Conservation (phyloP, 768 basidiomycete species). For the Nidula microcarpa region DNA sequence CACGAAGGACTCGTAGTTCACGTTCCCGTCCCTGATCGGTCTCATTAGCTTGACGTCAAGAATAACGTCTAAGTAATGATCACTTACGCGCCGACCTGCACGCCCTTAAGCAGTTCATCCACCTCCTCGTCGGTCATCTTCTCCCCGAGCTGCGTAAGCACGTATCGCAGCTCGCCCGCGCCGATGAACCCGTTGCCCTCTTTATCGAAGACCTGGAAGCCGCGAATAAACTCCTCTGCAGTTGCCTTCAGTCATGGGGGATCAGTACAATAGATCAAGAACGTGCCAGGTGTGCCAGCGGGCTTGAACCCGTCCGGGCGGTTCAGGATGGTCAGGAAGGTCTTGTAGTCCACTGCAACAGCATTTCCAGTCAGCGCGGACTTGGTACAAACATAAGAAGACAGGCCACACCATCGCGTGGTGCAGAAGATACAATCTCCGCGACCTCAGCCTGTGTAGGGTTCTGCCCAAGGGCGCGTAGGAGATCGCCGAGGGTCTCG, state of each 20-base stretch:
- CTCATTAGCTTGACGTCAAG: constrained; percentile 6
- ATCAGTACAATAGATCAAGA: neutral
- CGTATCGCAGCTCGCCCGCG: constrained; percentile 88
- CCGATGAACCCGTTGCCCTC: constrained; percentile 91
- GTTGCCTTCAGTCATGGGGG: neutral
- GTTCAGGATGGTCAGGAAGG: constrained; percentile 88
- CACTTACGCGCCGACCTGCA: constrained; percentile 83
- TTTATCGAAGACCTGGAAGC: constrained; percentile 99
- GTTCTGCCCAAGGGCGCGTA: constrained; percentile 95
- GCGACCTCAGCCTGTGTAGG: constrained; percentile 98
- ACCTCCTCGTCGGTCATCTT: constrained; percentile 99
- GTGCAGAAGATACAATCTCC: constrained; percentile 70
- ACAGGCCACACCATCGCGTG: constrained; percentile 63
- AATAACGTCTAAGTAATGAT: neutral
- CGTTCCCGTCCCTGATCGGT: constrained; percentile 79
- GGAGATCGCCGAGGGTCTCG: constrained; percentile 86
- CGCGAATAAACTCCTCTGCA: constrained; percentile 96
- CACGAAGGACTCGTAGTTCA: constrained; percentile 97
- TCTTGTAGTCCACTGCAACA: constrained; percentile 80
- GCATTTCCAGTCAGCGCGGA: neutral
- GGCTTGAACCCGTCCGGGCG: constrained; percentile 97
- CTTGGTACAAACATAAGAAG: too few species aligned
- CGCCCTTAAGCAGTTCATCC: constrained; percentile 94
- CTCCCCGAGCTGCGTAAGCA: constrained; percentile 94
- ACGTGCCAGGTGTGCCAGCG: constrained; percentile 87